These are phyloP conservation scores for Nicotiana undulata DNA, from an alignment of 257 asterid species.

Conservation along the genomic window DNA sequence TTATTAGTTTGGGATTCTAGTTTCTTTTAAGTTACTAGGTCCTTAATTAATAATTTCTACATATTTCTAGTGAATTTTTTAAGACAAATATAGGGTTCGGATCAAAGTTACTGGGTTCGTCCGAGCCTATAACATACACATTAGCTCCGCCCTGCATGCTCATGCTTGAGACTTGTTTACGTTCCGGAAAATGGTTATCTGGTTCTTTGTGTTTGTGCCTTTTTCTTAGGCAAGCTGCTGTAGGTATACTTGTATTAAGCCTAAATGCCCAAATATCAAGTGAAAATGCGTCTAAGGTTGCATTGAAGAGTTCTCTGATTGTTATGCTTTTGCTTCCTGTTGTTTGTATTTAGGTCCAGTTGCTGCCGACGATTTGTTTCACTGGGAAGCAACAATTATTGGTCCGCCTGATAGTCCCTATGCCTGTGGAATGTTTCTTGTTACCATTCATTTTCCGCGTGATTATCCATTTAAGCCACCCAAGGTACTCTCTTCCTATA, in stretches of 20 bases:
- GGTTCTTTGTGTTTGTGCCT: background rate
- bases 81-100: no score
- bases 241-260: background rate
- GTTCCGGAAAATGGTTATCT: background rate
- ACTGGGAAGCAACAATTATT: constrained; percentile 16
- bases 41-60: no score
- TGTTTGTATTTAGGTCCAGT: constrained; percentile 6
- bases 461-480: constrained; percentile 18
- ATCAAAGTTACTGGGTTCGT: no score
- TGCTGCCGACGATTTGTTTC: constrained; percentile 4
- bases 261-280: background rate
- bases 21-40: no score
- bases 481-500: background rate
- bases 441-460: constrained; percentile 13
- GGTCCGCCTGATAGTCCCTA: constrained; percentile 18
- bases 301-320: background rate
- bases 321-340: background rate
- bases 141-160: background rate
- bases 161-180: background rate
- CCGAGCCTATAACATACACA: no score
- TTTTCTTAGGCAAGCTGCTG: background rate
- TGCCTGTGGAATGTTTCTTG: constrained; percentile 9
- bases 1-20: no score
- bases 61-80: no score
- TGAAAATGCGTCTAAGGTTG: background rate